phyloP scores from a whole-genome alignment of 495 filamentous ascomycete genomes.

The Aspergillus bertholletiae region DNA sequence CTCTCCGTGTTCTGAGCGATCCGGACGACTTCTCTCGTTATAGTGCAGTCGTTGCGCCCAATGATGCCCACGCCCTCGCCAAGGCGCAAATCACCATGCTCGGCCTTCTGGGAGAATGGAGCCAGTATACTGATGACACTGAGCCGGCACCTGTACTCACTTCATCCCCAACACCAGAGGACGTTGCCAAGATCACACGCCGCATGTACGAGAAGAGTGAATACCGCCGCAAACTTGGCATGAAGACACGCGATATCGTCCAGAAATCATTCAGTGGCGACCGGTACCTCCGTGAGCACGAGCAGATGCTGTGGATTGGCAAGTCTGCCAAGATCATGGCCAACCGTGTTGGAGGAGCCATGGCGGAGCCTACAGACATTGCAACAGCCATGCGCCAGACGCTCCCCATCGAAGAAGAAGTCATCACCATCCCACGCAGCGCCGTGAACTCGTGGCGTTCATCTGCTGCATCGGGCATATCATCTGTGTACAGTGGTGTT shows the following conservation, averaged over 20 bases:
- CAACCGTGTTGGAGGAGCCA: conserved; percentile 22
- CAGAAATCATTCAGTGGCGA: conserved; percentile 59
- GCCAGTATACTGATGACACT: conserved; percentile 48
- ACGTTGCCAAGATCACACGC: conserved; percentile 51
- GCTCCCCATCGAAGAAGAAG: conserved; percentile 34
- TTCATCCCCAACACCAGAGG: conserved; percentile 44
- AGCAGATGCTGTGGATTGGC: conserved; percentile 67
- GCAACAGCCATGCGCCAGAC: conserved; percentile 26
- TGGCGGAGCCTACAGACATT: conserved; percentile 25
- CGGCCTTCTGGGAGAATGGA: conserved; percentile 59
- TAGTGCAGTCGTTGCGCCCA: conserved; percentile 61
- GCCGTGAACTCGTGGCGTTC: conserved; percentile 40
- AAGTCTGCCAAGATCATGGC: conserved; percentile 45
- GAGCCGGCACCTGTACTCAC: conserved; percentile 42
- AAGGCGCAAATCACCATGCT: conserved; percentile 61
- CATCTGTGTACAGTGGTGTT: conserved; percentile 30
- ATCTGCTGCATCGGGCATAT: conserved; percentile 34
- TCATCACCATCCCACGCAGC: conserved; percentile 37
- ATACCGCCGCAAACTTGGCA: conserved; percentile 55
- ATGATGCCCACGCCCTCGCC: conserved; percentile 56
- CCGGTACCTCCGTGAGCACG: conserved; percentile 63
- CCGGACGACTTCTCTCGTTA: conserved; percentile 53
- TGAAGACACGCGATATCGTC: conserved; percentile 58
- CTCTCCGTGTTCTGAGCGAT: conserved; percentile 60
- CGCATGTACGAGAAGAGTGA: conserved; percentile 62